Evolutionary conservation across 2,329 filamentous ascomycete species (phyloP).

Genomic region (Tolypocladium cylindrosporum): DNA sequence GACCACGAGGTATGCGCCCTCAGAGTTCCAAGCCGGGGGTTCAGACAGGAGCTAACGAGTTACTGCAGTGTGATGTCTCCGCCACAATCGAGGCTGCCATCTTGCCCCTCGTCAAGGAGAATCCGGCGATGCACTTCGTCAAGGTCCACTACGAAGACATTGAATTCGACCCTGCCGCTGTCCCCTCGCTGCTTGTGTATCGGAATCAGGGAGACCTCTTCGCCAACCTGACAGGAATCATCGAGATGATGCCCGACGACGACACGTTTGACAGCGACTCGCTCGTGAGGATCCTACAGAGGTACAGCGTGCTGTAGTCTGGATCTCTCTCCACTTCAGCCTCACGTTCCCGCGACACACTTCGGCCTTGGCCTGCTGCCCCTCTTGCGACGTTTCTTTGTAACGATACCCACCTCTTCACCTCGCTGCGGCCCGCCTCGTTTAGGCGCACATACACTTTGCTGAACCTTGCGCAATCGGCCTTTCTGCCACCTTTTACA

Average conservation of each 20-base stretch:
- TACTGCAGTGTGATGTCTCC: slow-evolving; percentile 64
- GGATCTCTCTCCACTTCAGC: neutral
- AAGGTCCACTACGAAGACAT: slow-evolving; percentile 87
- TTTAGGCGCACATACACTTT: neutral
- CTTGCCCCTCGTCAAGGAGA: slow-evolving; percentile 58
- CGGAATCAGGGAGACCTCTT: slow-evolving; percentile 80
- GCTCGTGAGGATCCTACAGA: slow-evolving; percentile 41
- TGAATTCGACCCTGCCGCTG: slow-evolving; percentile 81
- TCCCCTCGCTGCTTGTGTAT: slow-evolving; percentile 85
- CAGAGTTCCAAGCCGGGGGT: neutral
- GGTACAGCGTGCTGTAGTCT: slow-evolving; percentile 40
- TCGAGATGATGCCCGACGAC: slow-evolving; percentile 72
- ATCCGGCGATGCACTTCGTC: slow-evolving; percentile 73
- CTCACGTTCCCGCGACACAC: neutral
- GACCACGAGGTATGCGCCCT: slow-evolving; percentile 64
- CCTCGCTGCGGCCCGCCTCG: neutral
- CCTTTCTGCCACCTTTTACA: neutral
- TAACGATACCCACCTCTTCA: neutral
- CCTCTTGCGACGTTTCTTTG: neutral
- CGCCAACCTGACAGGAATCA: slow-evolving; percentile 76
- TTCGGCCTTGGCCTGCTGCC: neutral
- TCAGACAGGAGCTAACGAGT: slow-evolving; percentile 6
- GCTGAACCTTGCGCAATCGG: neutral
- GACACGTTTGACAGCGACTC: slow-evolving; percentile 46
- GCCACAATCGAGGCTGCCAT: slow-evolving; percentile 71